Evolutionary conservation across 495 filamentous ascomycete genomes (phyloP).

Genomic region (Glutinoglossum americanum): DNA sequence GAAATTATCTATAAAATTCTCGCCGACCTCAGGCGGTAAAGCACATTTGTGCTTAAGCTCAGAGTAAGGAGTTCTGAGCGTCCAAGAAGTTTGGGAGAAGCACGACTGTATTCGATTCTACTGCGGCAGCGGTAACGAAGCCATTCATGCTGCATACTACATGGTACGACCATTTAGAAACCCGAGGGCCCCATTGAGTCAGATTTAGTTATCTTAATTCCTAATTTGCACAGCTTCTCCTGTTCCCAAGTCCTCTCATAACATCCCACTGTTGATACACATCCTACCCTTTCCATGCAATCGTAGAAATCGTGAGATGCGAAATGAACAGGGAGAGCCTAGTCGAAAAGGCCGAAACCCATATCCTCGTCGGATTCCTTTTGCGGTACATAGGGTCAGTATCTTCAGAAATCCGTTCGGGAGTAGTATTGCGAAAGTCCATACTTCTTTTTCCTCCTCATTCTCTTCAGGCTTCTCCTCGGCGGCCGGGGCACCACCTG

Average conservation of each 20-base stretch:
- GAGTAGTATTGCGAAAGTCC: slow-evolving; percentile 5
- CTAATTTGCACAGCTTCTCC: neutral
- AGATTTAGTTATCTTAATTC: neutral
- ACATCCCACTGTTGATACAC: neutral
- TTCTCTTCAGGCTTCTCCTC: slow-evolving; percentile 55
- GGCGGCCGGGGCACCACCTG: slow-evolving; percentile 43
- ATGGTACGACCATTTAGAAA: neutral
- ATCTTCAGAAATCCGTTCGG: neutral
- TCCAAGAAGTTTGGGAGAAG: neutral
- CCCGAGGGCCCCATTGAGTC: neutral
- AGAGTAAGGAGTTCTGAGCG: neutral
- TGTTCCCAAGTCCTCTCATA: neutral
- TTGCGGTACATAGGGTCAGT: slow-evolving; percentile 13
- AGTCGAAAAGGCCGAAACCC: slow-evolving; percentile 99
- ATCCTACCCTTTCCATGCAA: neutral
- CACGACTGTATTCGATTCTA: neutral
- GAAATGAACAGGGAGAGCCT: slow-evolving; percentile 16
- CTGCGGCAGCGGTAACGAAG: neutral
- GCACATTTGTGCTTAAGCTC: neutral
- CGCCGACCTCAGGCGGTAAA: neutral
- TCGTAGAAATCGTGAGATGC: neutral
- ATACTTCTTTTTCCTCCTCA: slow-evolving; percentile 47
- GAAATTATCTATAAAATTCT: neutral
- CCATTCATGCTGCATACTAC: neutral
- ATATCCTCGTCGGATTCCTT: slow-evolving; percentile 98